These are phyloP conservation scores for Zea luxurians DNA, from an alignment of 176 grass and related monocot species.

Conservation along the genomic window DNA sequence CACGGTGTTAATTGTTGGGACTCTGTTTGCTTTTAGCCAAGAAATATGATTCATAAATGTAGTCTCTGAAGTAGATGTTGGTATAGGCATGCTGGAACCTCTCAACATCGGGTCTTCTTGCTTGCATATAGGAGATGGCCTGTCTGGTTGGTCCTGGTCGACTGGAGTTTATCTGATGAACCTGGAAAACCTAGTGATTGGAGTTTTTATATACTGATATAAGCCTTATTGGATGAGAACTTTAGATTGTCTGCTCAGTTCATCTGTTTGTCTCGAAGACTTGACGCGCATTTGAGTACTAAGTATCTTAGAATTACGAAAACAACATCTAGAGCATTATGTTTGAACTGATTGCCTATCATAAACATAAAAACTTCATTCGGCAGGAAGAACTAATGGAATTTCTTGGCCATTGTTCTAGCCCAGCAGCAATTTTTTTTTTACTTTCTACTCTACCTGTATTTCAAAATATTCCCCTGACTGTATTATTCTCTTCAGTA, in stretches of 20 bases:
- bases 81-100: background rate
- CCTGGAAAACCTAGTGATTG: background rate
- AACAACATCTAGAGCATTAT: background rate
- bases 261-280: background rate
- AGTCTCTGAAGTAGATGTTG: background rate
- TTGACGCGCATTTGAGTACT: background rate
- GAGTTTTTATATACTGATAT: background rate
- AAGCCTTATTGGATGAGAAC: background rate
- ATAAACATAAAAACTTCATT: background rate
- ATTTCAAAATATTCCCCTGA: background rate
- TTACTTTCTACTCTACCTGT: background rate
- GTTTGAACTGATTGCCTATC: background rate
- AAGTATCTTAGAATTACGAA: background rate
- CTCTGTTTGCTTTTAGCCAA: conserved; percentile 6
- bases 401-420: background rate
- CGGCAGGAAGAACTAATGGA: background rate
- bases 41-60: conserved; percentile 6
- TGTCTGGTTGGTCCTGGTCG: background rate
- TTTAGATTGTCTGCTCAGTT: background rate
- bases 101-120: background rate
- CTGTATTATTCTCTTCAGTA: background rate
- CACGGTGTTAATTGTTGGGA: background rate
- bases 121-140: background rate
- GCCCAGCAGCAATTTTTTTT: background rate
- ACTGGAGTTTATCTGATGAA: conserved; percentile 12